Conservation (phyloP, 768 basidiomycete species). For the Hypholoma fasciculare region DNA sequence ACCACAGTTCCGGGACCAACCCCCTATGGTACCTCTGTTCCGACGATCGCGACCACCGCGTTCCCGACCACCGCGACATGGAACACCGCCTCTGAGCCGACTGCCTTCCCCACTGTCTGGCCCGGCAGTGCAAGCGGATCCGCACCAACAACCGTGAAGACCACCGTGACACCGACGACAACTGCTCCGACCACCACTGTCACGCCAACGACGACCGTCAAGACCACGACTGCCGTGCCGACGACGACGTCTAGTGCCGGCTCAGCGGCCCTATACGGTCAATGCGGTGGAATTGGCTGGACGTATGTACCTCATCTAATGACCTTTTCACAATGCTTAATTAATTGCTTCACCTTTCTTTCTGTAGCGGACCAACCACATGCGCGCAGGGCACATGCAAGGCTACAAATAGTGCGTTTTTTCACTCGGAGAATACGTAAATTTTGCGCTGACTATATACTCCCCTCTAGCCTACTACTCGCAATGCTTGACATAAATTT, state of each 20-base stretch:
- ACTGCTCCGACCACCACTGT: constrained; percentile 4
- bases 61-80: constrained; percentile 50
- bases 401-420: constrained; percentile 13
- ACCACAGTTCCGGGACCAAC: constrained; percentile 45
- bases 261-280: constrained; percentile 18
- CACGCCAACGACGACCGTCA: neutral
- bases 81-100: constrained; percentile 48
- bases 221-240: neutral
- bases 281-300: constrained; percentile 24
- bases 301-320: neutral
- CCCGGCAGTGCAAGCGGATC: constrained; percentile 8
- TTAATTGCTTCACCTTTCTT: neutral
- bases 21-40: constrained; percentile 39
- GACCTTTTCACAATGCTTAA: neutral
- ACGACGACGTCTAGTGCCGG: constrained; percentile 8
- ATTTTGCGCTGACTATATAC: neutral
- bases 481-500: constrained; percentile 15
- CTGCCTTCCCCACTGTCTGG: constrained; percentile 39
- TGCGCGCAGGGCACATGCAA: constrained; percentile 21
- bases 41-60: constrained; percentile 39
- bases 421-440: no score
- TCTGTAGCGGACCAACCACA: constrained; percentile 12
- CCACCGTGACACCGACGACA: neutral
- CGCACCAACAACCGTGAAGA: neutral
- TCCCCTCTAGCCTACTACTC: constrained; percentile 18